A percentile compares a stretch with the other conserved stretches of the same genome.
These are phyloP conservation scores for Geotrichum bryndzae DNA, from an alignment of 1,139 yeast genomes.

Conservation along the genomic window DNA sequence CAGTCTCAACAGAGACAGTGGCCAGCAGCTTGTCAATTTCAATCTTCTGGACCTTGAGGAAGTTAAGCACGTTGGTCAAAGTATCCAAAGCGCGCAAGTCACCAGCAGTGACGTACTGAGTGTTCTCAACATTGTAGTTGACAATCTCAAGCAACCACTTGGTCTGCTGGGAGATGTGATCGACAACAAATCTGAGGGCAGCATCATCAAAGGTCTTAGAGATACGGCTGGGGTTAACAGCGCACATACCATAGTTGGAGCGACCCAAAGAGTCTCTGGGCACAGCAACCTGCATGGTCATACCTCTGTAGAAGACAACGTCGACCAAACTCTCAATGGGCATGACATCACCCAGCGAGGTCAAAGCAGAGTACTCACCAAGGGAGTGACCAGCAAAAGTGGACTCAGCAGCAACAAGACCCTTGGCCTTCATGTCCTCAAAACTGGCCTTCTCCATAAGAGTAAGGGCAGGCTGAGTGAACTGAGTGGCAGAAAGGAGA, in stretches of 20 bases:
- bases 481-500: constrained; percentile 93
- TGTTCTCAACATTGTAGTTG: constrained; percentile 95
- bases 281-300: constrained; percentile 99
- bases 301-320: constrained; percentile 98
- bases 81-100: constrained; percentile 93
- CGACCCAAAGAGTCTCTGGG: constrained; percentile 94
- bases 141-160: constrained; percentile 96
- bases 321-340: constrained; percentile 96
- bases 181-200: constrained; percentile 91
- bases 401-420: constrained; percentile 87
- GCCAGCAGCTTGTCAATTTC: constrained; percentile 85
- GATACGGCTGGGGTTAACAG: constrained; percentile 93
- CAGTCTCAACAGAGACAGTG: constrained; percentile 76
- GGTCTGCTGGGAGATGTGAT: constrained; percentile 74
- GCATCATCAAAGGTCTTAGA: constrained; percentile 84
- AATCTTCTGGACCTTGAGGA: constrained; percentile 86
- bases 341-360: constrained; percentile 97
- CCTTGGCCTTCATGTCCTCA: constrained; percentile 94
- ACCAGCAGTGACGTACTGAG: constrained; percentile 98
- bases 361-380: constrained; percentile 97
- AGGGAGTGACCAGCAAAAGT: constrained; percentile 98
- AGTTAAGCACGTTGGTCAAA: constrained; percentile 85
- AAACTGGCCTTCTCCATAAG: constrained; percentile 98
- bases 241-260: constrained; percentile 98
- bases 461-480: constrained; percentile 98